Percentiles rank a stretch among this genome's conserved stretches.
phyloP scores from a whole-genome alignment of 805 yeast species.

The Candida berthetii region DNA sequence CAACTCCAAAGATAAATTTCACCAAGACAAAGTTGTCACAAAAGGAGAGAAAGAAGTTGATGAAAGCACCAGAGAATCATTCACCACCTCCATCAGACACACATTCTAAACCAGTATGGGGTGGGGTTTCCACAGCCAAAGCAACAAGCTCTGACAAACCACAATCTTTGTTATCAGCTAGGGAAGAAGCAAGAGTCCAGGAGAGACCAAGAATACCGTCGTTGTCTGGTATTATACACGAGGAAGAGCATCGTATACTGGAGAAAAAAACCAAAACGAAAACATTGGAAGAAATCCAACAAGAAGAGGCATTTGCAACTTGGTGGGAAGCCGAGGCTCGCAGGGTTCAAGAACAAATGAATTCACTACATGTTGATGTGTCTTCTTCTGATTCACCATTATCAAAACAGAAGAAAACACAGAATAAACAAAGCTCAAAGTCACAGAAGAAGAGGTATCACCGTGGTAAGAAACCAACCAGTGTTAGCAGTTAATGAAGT shows the following conservation, averaged over 20 bases:
- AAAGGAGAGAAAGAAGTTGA: slow-evolving; percentile 47
- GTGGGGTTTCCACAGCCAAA: background rate
- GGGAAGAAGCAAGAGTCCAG: slow-evolving; percentile 10
- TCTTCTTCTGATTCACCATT: no score
- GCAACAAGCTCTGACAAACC: slow-evolving; percentile 5
- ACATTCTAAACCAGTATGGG: background rate
- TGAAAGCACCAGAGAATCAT: slow-evolving; percentile 17
- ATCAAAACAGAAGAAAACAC: no score
- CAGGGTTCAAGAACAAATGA: slow-evolving; percentile 45
- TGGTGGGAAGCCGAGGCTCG: slow-evolving; percentile 86
- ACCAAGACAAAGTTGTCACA: slow-evolving; percentile 35
- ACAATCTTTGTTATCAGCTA: slow-evolving; percentile 13
- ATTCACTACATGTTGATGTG: background rate
- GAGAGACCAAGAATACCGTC: slow-evolving; percentile 19
- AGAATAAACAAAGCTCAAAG: no score
- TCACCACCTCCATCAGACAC: background rate
- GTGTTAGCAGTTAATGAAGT: no score
- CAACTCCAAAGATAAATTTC: slow-evolving; percentile 8
- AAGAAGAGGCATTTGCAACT: slow-evolving; percentile 75
- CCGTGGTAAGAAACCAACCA: no score
- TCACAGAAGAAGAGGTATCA: no score
- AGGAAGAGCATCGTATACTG: slow-evolving; percentile 36
- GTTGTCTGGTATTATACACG: slow-evolving; percentile 37
- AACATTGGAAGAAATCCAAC: slow-evolving; percentile 64
- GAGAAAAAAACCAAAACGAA: slow-evolving; percentile 26